Percentiles rank a stretch among this genome's conserved stretches.
These are phyloP conservation scores for Pneumocystis oryctolagi DNA, from an alignment of 1,139 yeast genomes.

Conservation along the genomic window DNA sequence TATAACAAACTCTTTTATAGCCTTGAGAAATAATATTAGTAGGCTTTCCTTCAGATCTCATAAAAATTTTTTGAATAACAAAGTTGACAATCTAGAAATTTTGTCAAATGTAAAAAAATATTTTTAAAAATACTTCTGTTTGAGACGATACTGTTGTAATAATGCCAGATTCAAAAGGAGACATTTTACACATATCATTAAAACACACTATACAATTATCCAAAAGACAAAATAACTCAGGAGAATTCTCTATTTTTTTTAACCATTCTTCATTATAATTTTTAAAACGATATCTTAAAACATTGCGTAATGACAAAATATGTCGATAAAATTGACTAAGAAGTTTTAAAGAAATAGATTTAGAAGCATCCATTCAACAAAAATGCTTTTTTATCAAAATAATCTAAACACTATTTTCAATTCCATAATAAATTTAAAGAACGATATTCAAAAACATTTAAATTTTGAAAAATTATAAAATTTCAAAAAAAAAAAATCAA, in stretches of 20 bases:
- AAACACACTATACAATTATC: background rate
- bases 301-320: background rate
- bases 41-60: background rate
- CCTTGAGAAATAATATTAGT: constrained; percentile 8
- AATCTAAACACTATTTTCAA: background rate
- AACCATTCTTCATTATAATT: background rate
- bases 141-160: background rate
- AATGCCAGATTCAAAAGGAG: background rate
- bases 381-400: background rate
- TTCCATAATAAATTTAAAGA: background rate
- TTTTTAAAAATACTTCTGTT: constrained; percentile 1
- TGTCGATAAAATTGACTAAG: background rate
- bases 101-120: background rate
- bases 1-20: constrained; percentile 5
- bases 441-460: background rate
- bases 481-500: no score
- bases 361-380: background rate
- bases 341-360: background rate
- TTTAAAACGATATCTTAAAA: background rate
- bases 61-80: constrained; percentile 1
- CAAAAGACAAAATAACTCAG: background rate
- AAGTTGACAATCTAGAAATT: background rate
- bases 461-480: background rate
- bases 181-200: background rate
- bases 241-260: background rate